Evolutionary conservation across 176 grass and related monocot genomes (phyloP).

Genomic region (Hordeum vulgare): MorexV3_pseudomolecules_assembly NC_058522.1:581711357-581711856

Average conservation of each 20-base stretch:
- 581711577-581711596: neutral
- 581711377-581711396: slow-evolving; percentile 59
- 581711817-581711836: too few species aligned
- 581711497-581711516: neutral
- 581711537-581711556: neutral
- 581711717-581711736: neutral
- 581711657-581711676: neutral
- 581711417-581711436: slow-evolving; percentile 35
- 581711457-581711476: neutral
- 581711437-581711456: neutral
- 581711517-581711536: neutral
- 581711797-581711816: neutral
- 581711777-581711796: neutral
- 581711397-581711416: slow-evolving; percentile 48
- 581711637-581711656: neutral
- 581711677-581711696: neutral
- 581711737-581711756: neutral
- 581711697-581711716: neutral
- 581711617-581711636: neutral
- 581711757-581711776: neutral
- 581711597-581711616: neutral
- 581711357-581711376: slow-evolving; percentile 62
- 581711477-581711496: neutral
- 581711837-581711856: neutral
- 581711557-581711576: neutral